Evolutionary conservation across 2,329 filamentous ascomycete genomes (phyloP).

Genomic region (Hypoxylon sp.): DNA sequence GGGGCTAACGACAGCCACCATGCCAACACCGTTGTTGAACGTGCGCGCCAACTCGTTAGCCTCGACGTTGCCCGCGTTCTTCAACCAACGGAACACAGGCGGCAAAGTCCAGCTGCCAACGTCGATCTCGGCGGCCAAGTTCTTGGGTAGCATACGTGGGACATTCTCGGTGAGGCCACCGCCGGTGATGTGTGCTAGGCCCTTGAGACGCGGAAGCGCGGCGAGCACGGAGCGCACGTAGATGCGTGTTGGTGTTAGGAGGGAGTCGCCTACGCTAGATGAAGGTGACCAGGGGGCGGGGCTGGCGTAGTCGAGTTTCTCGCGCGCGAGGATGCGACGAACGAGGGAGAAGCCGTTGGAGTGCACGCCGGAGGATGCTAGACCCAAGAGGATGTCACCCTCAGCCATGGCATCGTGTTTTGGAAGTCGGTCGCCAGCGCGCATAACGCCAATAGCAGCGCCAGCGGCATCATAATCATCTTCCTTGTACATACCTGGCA

Average conservation of each 20-base stretch:
- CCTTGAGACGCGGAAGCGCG: constrained; percentile 76
- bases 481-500: constrained; percentile 91
- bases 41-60: constrained; percentile 85
- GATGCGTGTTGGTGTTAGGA: constrained; percentile 90
- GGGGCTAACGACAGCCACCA: constrained; percentile 83
- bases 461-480: constrained; percentile 95
- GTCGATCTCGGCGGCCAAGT: constrained; percentile 83
- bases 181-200: constrained; percentile 95
- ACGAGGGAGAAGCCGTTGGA: constrained; percentile 99
- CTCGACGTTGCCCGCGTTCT: constrained; percentile 73
- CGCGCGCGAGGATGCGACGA: constrained; percentile 81
- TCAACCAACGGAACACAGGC: constrained; percentile 87
- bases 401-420: constrained; percentile 76
- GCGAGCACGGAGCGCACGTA: constrained; percentile 86
- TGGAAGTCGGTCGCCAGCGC: constrained; percentile 74
- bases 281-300: constrained; percentile 77
- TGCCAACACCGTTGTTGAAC: constrained; percentile 95
- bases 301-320: constrained; percentile 75
- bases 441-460: constrained; percentile 85
- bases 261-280: constrained; percentile 73
- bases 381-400: constrained; percentile 86
- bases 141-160: constrained; percentile 85
- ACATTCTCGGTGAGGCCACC: constrained; percentile 94
- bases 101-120: constrained; percentile 78
- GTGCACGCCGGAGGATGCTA: constrained; percentile 87